Base-by-base conservation (phyloP, 306 rosid species). In the Prinsepia uniflora region DNA sequence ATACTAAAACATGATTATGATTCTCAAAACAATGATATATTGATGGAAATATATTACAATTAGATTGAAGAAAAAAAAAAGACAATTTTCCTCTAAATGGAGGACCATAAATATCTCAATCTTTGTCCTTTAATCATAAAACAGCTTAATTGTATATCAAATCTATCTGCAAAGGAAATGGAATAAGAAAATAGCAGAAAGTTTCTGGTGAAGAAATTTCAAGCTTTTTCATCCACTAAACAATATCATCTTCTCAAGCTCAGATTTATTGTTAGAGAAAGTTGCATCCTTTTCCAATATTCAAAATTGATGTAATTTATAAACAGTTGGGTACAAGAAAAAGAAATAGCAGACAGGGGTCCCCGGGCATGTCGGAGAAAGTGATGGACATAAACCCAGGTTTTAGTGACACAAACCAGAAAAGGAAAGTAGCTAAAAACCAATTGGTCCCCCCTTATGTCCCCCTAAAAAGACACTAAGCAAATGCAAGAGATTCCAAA, bases 381-480 rank as follows among this genome's bases (percentile, higher is more conserved):
- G 93, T 76, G 65, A 79, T 72, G 66, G 90, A 84, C 92, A 87
- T 72, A 47, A 81, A 81, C 73, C 73, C 58, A 68, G 84, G 87
- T 24, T 83, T 81, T 49, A 8, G 81, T 79, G 92, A 92, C 96
- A 87, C 80, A 81, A 77, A 78, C 76, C 79, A 82, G 82, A 84
- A 91, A 72, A 81, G 72, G 79, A 84, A 81, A 84, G 85, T 80
- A 92, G 86, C 85, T 81, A 79, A 81, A 81, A 87, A 75, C 87
- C 81, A 65, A 86, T 84, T 79, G 89, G 98, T 86, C 92, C 98
- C 92, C 90, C 67, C 72, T 39, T 10, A 74, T 88, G 92, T 86
- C 83, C 81, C 82, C 83, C 44, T 83, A 81, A 72, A 36, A 72
- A 80, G 84, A 85, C 91, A 87, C 83, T 70, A 59, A 72, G 71